phyloP scores from a whole-genome alignment of 2,329 filamentous ascomycete species.

The Neopestalotiopsis rosae region DNA sequence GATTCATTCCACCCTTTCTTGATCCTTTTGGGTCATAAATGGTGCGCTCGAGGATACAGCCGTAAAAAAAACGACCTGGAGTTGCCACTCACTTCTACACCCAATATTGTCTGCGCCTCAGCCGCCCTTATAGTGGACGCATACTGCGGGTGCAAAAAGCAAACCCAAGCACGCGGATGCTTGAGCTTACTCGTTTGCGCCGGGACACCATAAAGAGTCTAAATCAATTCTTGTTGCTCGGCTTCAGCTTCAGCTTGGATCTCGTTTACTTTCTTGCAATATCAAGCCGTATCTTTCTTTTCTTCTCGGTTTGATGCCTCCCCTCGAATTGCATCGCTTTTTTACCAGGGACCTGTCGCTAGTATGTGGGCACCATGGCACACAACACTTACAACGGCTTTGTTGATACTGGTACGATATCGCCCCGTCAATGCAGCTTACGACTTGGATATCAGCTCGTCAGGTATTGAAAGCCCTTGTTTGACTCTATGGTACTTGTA shows the following conservation, averaged over 20 bases:
- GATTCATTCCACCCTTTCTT: not conserved
- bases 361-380: constrained; percentile 29
- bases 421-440: constrained; percentile 26
- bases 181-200: not conserved
- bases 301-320: not conserved
- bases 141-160: constrained; percentile 2
- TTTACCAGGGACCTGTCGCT: constrained; percentile 20
- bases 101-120: not conserved
- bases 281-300: not conserved
- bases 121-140: not conserved
- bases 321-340: constrained; percentile 4
- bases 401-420: constrained; percentile 24
- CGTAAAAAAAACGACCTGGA: not conserved
- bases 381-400: constrained; percentile 24
- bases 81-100: not conserved
- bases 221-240: not conserved
- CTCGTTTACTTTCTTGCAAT: not conserved
- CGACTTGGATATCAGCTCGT: constrained; percentile 32
- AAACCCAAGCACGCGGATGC: not conserved
- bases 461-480: constrained; percentile 25
- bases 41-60: not conserved
- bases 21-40: not conserved
- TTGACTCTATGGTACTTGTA: not conserved
- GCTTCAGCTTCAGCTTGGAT: not conserved
- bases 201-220: not conserved